A percentile compares a stretch with the other conserved stretches of the same genome.
Conservation (phyloP, 441 rosid genomes). For the Euphorbia corollata region DNA sequence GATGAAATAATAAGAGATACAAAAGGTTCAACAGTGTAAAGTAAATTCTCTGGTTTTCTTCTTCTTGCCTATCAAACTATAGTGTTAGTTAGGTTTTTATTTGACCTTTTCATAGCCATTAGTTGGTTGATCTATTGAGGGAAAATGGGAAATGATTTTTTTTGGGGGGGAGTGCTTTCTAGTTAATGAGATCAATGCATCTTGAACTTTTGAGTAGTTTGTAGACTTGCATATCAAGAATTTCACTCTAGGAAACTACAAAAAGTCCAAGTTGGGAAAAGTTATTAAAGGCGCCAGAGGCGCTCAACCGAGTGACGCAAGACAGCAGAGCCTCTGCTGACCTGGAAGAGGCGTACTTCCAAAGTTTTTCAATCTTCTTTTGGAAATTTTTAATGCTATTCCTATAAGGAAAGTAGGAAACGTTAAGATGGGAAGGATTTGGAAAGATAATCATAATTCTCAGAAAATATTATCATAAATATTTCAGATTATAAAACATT, state of each 20-base stretch:
- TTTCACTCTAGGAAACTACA: neutral
- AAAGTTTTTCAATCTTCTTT: no score
- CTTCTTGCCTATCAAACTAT: neutral
- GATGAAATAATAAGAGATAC: neutral
- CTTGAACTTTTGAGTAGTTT: neutral
- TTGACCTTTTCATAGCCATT: neutral
- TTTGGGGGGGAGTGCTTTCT: neutral
- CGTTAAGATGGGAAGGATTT: no score
- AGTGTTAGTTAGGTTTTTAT: neutral
- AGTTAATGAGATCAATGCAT: conserved; percentile 8
- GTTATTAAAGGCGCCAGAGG: neutral
- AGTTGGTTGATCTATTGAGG: neutral
- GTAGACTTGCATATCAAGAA: neutral
- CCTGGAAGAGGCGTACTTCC: no score
- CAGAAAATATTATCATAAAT: no score
- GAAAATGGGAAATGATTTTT: neutral
- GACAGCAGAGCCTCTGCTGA: no score
- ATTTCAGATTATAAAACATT: no score
- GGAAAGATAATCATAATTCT: no score
- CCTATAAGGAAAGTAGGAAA: no score
- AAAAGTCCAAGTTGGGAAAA: neutral
- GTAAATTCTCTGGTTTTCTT: conserved; percentile 1
- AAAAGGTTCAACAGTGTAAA: neutral
- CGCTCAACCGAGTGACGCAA: neutral
- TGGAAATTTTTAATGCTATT: no score